These are phyloP conservation scores for Mucuna pruriens DNA, from an alignment of 306 rosid species.

Conservation along the genomic window DNA sequence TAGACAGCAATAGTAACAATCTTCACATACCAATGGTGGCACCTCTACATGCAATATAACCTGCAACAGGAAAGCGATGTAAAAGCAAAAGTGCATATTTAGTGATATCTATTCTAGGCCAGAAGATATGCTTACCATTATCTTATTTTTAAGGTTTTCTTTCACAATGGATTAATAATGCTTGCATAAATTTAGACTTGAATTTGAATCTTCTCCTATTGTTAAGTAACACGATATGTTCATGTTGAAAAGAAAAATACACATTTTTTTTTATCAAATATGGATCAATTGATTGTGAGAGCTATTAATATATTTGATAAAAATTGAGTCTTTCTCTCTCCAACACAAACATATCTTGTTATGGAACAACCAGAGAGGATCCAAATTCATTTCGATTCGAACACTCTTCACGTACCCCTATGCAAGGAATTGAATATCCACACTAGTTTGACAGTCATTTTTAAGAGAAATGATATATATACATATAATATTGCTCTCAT, in stretches of 20 bases:
- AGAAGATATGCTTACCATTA: background rate
- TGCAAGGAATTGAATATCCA: background rate
- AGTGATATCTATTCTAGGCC: conserved; percentile 1
- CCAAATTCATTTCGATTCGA: no score
- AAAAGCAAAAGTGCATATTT: conserved; percentile 18
- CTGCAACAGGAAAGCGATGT: conserved; percentile 53
- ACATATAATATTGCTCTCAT: background rate
- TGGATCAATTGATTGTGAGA: no score
- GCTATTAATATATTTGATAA: no score
- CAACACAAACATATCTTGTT: no score
- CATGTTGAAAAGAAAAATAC: background rate
- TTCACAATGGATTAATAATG: background rate
- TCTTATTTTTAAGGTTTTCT: background rate
- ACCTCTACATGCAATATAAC: conserved; percentile 82
- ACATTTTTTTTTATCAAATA: no score
- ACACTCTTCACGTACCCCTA: no score
- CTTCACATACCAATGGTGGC: conserved; percentile 80
- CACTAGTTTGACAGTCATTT: no score
- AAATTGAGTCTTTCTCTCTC: no score
- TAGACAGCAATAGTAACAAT: conserved; percentile 58
- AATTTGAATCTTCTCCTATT: background rate
- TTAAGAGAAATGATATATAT: background rate
- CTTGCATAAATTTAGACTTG: conserved; percentile 7
- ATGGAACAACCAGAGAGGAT: no score
- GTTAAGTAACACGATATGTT: background rate